Conservation (phyloP, 2,329 filamentous ascomycete species). For the Anthostomella pinea region DNA sequence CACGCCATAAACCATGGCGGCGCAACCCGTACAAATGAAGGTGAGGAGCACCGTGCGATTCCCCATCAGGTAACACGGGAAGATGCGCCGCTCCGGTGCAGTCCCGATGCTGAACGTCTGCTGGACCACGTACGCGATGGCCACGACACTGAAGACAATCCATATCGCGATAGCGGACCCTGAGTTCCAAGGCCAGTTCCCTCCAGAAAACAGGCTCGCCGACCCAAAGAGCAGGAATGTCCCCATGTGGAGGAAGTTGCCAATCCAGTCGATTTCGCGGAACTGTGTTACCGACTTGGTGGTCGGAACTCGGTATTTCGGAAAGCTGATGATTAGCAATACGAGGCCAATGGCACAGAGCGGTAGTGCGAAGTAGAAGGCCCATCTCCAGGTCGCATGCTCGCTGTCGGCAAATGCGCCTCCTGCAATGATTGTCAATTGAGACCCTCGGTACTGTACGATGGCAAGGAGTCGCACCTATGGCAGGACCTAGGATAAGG, state of each 20-base stretch:
- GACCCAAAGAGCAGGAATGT: conserved; percentile 29
- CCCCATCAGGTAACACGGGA: conserved; percentile 44
- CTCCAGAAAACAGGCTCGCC: conserved; percentile 45
- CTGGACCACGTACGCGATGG: conserved; percentile 41
- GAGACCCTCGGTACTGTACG: conserved; percentile 12
- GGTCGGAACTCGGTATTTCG: conserved; percentile 33
- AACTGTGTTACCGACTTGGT: conserved; percentile 17
- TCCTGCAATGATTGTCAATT: conserved; percentile 19
- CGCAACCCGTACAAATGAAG: conserved; percentile 36
- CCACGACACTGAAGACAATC: conserved; percentile 40
- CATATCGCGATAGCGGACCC: conserved; percentile 45
- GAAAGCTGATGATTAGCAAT: conserved; percentile 42
- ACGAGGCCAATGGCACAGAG: conserved; percentile 10
- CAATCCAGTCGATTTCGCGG: conserved; percentile 42
- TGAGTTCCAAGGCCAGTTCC: conserved; percentile 46
- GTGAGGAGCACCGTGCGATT: conserved; percentile 40
- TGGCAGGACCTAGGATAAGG: conserved; percentile 25
- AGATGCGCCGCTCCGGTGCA: conserved; percentile 37
- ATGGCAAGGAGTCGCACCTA: conserved; percentile 25
- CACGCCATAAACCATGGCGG: conserved; percentile 35
- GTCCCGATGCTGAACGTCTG: conserved; percentile 44
- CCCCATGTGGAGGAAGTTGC: conserved; percentile 41
- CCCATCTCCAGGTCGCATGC: conserved; percentile 39
- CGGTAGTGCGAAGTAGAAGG: conserved; percentile 22
- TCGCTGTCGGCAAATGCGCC: conserved; percentile 34